A percentile compares a stretch with the other conserved stretches of the same genome.
These are phyloP conservation scores for Aureobasidium uvarum DNA, from an alignment of 2,329 filamentous ascomycete genomes.

Conservation along the genomic window DNA sequence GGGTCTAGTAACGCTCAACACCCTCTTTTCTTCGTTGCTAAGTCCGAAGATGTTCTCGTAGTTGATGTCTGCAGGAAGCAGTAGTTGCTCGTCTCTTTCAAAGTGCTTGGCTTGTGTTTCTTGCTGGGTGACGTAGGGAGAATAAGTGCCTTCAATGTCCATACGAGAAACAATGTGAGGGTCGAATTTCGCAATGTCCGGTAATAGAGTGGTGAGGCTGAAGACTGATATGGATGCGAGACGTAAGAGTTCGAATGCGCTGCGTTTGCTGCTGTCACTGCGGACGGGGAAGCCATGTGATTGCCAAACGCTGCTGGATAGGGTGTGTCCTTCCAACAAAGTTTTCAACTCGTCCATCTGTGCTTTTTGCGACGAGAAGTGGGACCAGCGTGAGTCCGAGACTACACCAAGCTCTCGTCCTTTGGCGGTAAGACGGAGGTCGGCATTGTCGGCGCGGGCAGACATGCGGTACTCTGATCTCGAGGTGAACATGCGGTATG, in stretches of 20 bases:
- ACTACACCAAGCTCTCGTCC: conserved; percentile 77
- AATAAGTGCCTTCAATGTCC: conserved; percentile 78
- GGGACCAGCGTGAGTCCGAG: conserved; percentile 71
- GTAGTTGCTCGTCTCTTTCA: conserved; percentile 71
- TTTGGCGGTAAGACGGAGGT: conserved; percentile 76
- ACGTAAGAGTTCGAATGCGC: conserved; percentile 76
- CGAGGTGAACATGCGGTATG: conserved; percentile 97
- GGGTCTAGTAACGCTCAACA: conserved; percentile 68
- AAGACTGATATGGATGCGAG: conserved; percentile 59
- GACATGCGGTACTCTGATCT: conserved; percentile 95
- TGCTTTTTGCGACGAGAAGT: conserved; percentile 62
- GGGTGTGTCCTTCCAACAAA: conserved; percentile 57
- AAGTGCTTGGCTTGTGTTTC: conserved; percentile 64
- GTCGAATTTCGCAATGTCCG: conserved; percentile 55
- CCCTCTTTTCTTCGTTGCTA: conserved; percentile 72
- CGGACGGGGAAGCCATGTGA: conserved; percentile 67
- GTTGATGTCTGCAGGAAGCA: conserved; percentile 70
- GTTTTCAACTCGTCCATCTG: conserved; percentile 66
- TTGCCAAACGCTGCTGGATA: conserved; percentile 66
- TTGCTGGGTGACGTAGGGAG: conserved; percentile 79
- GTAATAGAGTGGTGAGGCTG: conserved; percentile 55
- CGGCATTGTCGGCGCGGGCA: conserved; percentile 89
- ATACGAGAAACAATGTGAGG: conserved; percentile 65
- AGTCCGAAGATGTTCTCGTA: conserved; percentile 72
- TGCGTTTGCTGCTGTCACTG: conserved; percentile 64